Base-by-base conservation (phyloP, 305 asterid species). In the Fraxinus sp. region DNA sequence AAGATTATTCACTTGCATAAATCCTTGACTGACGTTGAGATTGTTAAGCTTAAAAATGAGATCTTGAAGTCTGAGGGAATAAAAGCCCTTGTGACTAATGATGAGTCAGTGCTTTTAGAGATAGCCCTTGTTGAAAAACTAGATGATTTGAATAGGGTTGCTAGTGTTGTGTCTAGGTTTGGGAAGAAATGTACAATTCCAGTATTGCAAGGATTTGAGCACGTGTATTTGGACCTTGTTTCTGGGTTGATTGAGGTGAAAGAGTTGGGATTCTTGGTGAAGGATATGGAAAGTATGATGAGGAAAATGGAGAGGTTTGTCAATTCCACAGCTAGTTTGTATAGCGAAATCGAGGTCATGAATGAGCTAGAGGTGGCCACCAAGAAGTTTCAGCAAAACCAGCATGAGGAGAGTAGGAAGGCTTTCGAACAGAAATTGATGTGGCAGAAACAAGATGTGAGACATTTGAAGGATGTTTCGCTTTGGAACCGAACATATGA, bases 371-470 rank as follows among this genome's bases (percentile, higher is more conserved):
- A 97, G 81, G 52, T 83, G 10, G 97, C 98, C 77, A 87, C 96
- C 8, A 92, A 89, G 85, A 97, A 97, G 90, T 92, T 97, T 85
- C 93, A 89, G 86, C 97, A 90, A 87, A 92, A 90, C 75, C 97
- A 90, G 30, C 93, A 86, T 57, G 98, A 93, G 82, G 98, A 93
- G 84, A 92, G 93, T 79, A 75, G 93, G 86, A 95, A 89, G 59
- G 97, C 94, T 16, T 91, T 85, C 39, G 95, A 95, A 90, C 98
- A 92, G 90, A 97, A 97, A 86, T 36, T 97, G 84, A 80, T 83
- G 52, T 95, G 97, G 98, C 98, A 95, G 90, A 90, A 86, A 80
- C 97, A 97, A 79, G 97, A 93, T 79, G 97, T 97, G 76, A 91
- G 85, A 82, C 98, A 92, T 87, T 90, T 95, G 91, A 93, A 93